A percentile compares a stretch with the other conserved stretches of the same genome.
These are phyloP conservation scores for Vitis vinifera DNA, from an alignment of 164 flowering plant species.

Conservation along the genomic window ASM3070453v1 NC_081821.1:8854001-8854500, in stretches of 20 bases:
- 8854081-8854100: not conserved
- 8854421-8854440: constrained; percentile 71
- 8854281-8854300: not conserved
- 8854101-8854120: not conserved
- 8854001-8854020: constrained; percentile 18
- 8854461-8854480: constrained; percentile 67
- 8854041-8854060: not conserved
- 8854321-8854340: constrained; percentile 73
- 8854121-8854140: not conserved
- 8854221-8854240: too few relatives aligned
- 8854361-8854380: constrained; percentile 63
- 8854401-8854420: constrained; percentile 73
- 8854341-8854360: constrained; percentile 74
- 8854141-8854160: too few relatives aligned
- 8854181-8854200: not conserved
- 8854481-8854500: constrained; percentile 58
- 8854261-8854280: not conserved
- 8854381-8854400: constrained; percentile 88
- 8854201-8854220: too few relatives aligned
- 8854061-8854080: not conserved
- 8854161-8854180: too few relatives aligned
- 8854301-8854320: not conserved
- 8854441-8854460: constrained; percentile 89
- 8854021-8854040: not conserved
- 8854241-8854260: too few relatives aligned